A percentile compares a stretch with the other conserved stretches of the same genome.
Evolutionary conservation across 768 basidiomycete genomes (phyloP).

Genomic region (Lactarius sanguifluus): DNA sequence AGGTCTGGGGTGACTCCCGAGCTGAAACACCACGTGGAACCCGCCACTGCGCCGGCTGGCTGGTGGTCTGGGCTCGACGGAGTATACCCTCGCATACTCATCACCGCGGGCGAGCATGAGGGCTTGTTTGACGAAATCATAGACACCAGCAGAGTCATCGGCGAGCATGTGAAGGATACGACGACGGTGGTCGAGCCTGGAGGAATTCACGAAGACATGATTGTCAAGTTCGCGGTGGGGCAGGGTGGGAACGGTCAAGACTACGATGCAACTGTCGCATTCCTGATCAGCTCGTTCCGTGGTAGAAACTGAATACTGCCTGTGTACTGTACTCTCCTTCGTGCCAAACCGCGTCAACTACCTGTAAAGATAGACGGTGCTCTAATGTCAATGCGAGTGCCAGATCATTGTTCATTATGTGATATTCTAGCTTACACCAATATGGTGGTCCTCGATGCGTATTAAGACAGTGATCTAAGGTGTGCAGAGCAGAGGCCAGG

Average conservation of each 20-base stretch:
- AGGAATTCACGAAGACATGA: constrained; percentile 11
- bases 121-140: constrained; percentile 1
- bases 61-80: constrained; percentile 16
- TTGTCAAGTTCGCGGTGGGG: not conserved
- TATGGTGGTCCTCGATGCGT: too few species aligned
- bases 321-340: not conserved
- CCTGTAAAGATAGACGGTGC: not conserved
- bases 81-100: constrained; percentile 1
- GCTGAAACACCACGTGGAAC: not conserved
- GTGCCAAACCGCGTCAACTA: not conserved
- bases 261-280: constrained; percentile 1
- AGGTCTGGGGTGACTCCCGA: not conserved
- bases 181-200: constrained; percentile 5
- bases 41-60: not conserved
- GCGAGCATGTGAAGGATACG: constrained; percentile 4
- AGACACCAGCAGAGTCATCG: not conserved
- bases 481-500: too few species aligned
- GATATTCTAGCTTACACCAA: not conserved
- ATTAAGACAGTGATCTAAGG: too few species aligned
- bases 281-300: not conserved
- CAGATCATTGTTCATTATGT: not conserved
- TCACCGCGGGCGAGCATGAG: constrained; percentile 7
- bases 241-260: constrained; percentile 12
- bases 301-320: not conserved
- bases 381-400: not conserved